A percentile compares a stretch with the other conserved stretches of the same genome.
phyloP scores from a whole-genome alignment of 805 yeast genomes.

The Tetrapisispora pingtungensis region DNA sequence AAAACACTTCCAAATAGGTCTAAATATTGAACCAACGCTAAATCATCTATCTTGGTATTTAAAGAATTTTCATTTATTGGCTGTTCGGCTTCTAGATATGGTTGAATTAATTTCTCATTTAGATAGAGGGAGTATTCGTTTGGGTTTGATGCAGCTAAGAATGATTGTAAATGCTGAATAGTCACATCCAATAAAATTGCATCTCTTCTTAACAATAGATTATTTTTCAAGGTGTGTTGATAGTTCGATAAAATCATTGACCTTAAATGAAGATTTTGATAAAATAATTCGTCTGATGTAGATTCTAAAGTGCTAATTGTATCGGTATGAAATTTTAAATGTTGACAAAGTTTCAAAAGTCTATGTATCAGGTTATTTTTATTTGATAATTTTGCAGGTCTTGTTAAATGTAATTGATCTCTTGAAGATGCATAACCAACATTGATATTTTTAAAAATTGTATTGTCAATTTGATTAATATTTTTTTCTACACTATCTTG shows the following conservation, averaged over 20 bases:
- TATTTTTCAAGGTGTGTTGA: neutral
- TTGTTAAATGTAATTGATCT: slow-evolving; percentile 23
- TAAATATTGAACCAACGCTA: slow-evolving; percentile 33
- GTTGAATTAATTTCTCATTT: slow-evolving; percentile 12
- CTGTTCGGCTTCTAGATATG: slow-evolving; percentile 25
- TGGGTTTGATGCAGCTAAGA: slow-evolving; percentile 43
- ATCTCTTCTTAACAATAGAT: neutral
- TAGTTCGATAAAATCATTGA: neutral
- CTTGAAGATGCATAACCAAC: slow-evolving; percentile 29
- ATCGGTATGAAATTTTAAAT: slow-evolving; percentile 23
- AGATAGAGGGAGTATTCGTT: slow-evolving; percentile 32
- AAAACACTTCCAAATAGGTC: slow-evolving; percentile 37
- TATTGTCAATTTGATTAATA: slow-evolving; percentile 2
- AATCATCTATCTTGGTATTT: slow-evolving; percentile 20
- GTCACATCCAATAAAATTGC: slow-evolving; percentile 13
- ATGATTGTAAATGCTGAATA: slow-evolving; percentile 31
- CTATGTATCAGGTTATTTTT: slow-evolving; percentile 13
- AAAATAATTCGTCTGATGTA: slow-evolving; percentile 11
- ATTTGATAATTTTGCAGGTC: slow-evolving; percentile 22
- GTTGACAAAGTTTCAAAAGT: slow-evolving; percentile 20
- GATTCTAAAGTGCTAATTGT: slow-evolving; percentile 24
- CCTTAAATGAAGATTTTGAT: slow-evolving; percentile 3
- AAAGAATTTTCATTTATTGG: slow-evolving; percentile 4
- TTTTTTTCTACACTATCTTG: slow-evolving; percentile 14
- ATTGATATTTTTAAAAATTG: slow-evolving; percentile 15